Base-by-base conservation (phyloP, 176 grass and related monocot genomes). In the Calamus simplicifolius region DNA sequence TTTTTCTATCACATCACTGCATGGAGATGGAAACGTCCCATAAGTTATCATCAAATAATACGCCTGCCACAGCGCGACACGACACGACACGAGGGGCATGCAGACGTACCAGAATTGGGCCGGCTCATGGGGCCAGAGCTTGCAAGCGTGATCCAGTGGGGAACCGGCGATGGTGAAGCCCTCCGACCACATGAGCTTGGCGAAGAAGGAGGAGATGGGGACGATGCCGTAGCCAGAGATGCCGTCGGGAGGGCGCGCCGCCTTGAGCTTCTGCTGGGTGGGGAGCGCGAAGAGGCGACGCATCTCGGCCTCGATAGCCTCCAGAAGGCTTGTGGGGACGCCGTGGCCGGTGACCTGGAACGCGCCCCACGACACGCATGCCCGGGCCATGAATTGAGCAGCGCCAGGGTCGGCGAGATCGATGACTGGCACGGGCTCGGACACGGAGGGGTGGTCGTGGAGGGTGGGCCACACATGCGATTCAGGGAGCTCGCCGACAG, bases 171-270 rank as follows among this genome's bases (percentile, higher is more conserved):
- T 43, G 35, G 35, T 43, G 35, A 43, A 43, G 35, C 35, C 35
- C 48, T 99, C 94, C 5, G 94, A 99, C 94, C 94, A 99, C 94
- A 99, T 99, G 59, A 71, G 77, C 81, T 99, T 99, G 72, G 94
- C 73, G 88, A 99, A 99, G 88, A 86, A 43, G 35, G 35, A 43
- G 35, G 35, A 43, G 35, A 43, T 43, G 35, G 35, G 35, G 10
- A 43, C 35, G 35, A 43, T 7, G 35, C 35, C 35, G 3, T 43
- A 43, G 35, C 35, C 35, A 10, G 35, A 43, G 35, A 43, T 13
- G 35, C 35, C 35, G 35, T 43, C 35, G 13, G 79, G 66, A 0
- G 79, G 25, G 17, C 89, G 85, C 13, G 84, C 79, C 3, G 84
- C 94, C n/a, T 71, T 64, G 51, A 99, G 63, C 76, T 99, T 99